These are phyloP conservation scores for Trypanosoma grayi DNA, from an alignment of 208 protist species.

Conservation along the genomic window DNA sequence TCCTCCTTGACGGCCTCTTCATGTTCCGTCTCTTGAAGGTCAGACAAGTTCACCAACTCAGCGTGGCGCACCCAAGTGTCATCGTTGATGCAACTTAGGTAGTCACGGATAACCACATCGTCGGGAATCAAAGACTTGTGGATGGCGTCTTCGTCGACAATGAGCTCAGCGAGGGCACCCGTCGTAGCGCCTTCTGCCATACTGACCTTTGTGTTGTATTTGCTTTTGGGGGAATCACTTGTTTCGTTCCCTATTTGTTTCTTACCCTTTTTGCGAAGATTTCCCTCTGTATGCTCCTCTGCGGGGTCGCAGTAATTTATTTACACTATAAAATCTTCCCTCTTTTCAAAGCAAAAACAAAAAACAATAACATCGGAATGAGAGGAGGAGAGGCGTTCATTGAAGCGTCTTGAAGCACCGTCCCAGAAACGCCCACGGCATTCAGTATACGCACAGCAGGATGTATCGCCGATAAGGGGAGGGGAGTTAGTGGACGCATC, in stretches of 20 bases:
- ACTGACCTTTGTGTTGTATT: background rate
- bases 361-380: background rate
- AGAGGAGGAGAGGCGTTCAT: too few relatives aligned
- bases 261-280: too few relatives aligned
- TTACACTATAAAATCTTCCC: too few relatives aligned
- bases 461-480: too few relatives aligned
- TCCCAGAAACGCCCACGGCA: too few relatives aligned
- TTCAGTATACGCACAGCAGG: too few relatives aligned
- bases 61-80: conserved; percentile 81
- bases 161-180: conserved; percentile 20
- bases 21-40: conserved; percentile 53
- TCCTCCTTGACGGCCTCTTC: conserved; percentile 71
- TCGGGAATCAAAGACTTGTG: conserved; percentile 50
- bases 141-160: conserved; percentile 28
- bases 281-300: too few relatives aligned
- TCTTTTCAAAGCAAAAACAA: conserved; percentile 2
- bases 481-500: background rate
- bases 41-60: conserved; percentile 67
- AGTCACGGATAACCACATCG: conserved; percentile 61
- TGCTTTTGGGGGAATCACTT: background rate
- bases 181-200: conserved; percentile 13
- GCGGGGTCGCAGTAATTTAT: too few relatives aligned
- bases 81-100: conserved; percentile 75
- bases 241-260: conserved; percentile 1
- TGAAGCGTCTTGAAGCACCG: too few relatives aligned